phyloP scores from a whole-genome alignment of 2,329 filamentous ascomycete genomes.

The Penicillium glabrum region DNA sequence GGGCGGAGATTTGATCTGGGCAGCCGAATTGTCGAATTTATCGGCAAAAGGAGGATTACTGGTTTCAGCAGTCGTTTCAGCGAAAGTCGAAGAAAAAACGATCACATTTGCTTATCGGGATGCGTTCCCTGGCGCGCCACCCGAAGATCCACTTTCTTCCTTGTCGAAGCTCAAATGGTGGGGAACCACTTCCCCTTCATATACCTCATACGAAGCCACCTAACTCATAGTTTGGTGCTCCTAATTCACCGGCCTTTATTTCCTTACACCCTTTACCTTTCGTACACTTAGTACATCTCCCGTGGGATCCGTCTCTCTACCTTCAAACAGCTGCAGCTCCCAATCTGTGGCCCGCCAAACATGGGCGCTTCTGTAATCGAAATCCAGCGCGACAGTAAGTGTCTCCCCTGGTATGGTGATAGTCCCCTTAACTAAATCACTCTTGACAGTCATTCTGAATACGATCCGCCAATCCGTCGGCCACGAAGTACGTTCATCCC shows the following conservation, averaged over 20 bases:
- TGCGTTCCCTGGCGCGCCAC: conserved; percentile 21
- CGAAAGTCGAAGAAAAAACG: neutral
- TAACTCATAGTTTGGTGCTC: conserved; percentile 1
- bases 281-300: neutral
- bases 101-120: conserved; percentile 20
- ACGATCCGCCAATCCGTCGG: conserved; percentile 75
- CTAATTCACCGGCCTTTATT: neutral
- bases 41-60: neutral
- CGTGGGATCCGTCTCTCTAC: conserved; percentile 5
- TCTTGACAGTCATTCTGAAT: conserved; percentile 64
- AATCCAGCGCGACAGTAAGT: conserved; percentile 74
- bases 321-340: conserved; percentile 13
- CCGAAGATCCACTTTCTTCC: conserved; percentile 21
- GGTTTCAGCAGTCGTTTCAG: conserved; percentile 4
- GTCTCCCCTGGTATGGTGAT: neutral
- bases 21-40: neutral
- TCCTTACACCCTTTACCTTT: neutral
- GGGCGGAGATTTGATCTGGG: neutral
- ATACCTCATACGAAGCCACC: conserved; percentile 25
- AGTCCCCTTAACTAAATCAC: neutral
- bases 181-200: conserved; percentile 28
- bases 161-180: conserved; percentile 26
- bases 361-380: conserved; percentile 86
- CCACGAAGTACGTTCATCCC: conserved; percentile 65
- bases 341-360: conserved; percentile 35